Conservation (phyloP, 768 basidiomycete species). For the Phylloporus sp. region DNA sequence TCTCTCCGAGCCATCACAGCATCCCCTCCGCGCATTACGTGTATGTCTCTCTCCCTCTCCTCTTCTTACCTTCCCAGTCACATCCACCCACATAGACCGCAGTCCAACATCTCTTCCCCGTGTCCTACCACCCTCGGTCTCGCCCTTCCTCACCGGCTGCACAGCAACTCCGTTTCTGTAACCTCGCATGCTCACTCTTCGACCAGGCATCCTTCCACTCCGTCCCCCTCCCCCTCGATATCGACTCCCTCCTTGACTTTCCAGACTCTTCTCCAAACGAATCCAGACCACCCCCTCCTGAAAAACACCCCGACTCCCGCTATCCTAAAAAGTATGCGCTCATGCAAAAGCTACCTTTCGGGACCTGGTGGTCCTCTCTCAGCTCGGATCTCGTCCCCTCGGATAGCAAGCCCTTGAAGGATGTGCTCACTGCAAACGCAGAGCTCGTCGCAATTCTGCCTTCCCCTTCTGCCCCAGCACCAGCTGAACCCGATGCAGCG, state of each 20-base stretch:
- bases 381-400: constrained; percentile 41
- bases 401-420: constrained; percentile 42
- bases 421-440: constrained; percentile 60
- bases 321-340: constrained; percentile 64
- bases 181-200: constrained; percentile 67
- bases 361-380: constrained; percentile 77
- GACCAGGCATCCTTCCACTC: constrained; percentile 60
- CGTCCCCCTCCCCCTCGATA: constrained; percentile 42
- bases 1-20: constrained; percentile 48
- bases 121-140: constrained; percentile 65
- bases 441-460: constrained; percentile 76
- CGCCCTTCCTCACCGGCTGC: constrained; percentile 57
- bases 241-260: constrained; percentile 39
- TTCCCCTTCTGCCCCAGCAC: constrained; percentile 39
- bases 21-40: constrained; percentile 52
- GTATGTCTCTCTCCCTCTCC: constrained; percentile 39
- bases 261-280: constrained; percentile 20
- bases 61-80: constrained; percentile 10
- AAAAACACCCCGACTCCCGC: constrained; percentile 27
- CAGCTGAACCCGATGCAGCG: constrained; percentile 28
- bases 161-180: constrained; percentile 72
- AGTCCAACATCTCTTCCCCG: constrained; percentile 63
- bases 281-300: constrained; percentile 19
- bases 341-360: constrained; percentile 72
- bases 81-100: constrained; percentile 48